These are phyloP conservation scores for Magnaporthiopsis rhizophila DNA, from an alignment of 2,329 filamentous ascomycete genomes.

Conservation along the genomic window DNA sequence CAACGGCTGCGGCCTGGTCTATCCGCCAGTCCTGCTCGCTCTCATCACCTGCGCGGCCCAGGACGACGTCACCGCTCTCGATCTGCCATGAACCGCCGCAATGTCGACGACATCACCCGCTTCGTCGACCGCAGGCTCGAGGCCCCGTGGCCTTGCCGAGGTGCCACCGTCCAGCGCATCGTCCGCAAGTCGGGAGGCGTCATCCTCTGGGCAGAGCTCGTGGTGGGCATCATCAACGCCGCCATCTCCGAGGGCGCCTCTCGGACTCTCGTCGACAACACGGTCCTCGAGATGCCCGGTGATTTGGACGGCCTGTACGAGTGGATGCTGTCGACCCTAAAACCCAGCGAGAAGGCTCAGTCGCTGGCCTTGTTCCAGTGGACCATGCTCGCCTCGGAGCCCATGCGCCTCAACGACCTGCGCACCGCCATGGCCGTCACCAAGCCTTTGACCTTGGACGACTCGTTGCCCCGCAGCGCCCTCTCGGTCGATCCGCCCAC, in stretches of 20 bases:
- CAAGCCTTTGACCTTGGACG: conserved; percentile 11
- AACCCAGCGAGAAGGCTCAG: conserved; percentile 20
- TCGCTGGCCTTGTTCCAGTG: conserved; percentile 25
- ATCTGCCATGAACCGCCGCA: conserved; percentile 20
- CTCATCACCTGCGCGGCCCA: background rate
- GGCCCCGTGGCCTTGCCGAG: conserved; percentile 24
- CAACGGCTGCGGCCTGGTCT: no score
- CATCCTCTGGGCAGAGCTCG: conserved; percentile 27
- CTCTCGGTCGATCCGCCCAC: conserved; percentile 18
- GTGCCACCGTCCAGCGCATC: conserved; percentile 19
- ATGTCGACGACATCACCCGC: conserved; percentile 22
- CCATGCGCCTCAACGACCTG: conserved; percentile 24
- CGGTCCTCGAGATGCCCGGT: conserved; percentile 22
- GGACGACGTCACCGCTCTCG: no score
- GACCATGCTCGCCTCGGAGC: conserved; percentile 24
- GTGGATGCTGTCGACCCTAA: conserved; percentile 25
- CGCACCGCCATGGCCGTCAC: conserved; percentile 22
- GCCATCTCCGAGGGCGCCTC: conserved; percentile 25
- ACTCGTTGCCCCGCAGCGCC: conserved; percentile 14
- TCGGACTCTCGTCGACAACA: conserved; percentile 24
- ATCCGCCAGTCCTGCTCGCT: background rate
- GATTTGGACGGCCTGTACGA: conserved; percentile 25
- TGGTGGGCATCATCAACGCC: conserved; percentile 27
- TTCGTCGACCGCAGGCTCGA: conserved; percentile 23
- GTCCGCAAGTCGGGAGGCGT: conserved; percentile 21